Evolutionary conservation across 1,139 yeast genomes (phyloP), one percentile per base, ranked within the genome.

Genomic region (Kodamaea ohmeri): DNA sequence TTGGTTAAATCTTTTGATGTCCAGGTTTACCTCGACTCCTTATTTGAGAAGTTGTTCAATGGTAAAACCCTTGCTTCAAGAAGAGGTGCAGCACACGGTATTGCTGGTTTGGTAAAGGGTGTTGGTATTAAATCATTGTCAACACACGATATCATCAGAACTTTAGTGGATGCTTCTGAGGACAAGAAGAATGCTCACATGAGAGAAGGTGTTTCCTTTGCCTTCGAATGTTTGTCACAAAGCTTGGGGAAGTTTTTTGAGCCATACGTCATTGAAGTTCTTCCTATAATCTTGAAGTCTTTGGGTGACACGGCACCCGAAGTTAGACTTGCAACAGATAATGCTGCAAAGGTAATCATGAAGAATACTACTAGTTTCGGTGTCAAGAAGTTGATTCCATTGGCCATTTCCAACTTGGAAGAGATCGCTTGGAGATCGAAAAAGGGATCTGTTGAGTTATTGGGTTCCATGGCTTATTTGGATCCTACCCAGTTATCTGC

Each of bases 381-480:
- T 62, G 87, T 92, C 42, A 87, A 86, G 58, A 83, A 84, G 51
- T 73, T 92, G 58, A 89, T 92, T 58, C 99, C 98, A 0, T 73
- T 90, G 44, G 95, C 97, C 1, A 78, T 92, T 42, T 78, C 82
- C 25, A 88, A 87, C 49, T 71, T 92, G 51, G 95, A 89, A 52
- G 95, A 88, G 47, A 81, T 83, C 41, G 85, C 95, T 1, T 92
- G 99, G 99, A 78, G 99, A 66, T 81, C 96, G 1, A 92, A 92
- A 63, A 88, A 90, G 63, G 98, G 97, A 9, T 88, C 97, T 5
- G 98, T 92, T 21, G 98, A 94, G 56, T 67, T 92, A 44, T 72
- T 92, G 36, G 98, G 99, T 61, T 82, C 96, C 19, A 94, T 92
- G 98, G 98, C 98, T 0, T 92, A 90, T 58, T 73, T 94, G 48